Conservation (phyloP, 2,329 filamentous ascomycete genomes). For the Aspergillus pseudoterreus region DNA sequence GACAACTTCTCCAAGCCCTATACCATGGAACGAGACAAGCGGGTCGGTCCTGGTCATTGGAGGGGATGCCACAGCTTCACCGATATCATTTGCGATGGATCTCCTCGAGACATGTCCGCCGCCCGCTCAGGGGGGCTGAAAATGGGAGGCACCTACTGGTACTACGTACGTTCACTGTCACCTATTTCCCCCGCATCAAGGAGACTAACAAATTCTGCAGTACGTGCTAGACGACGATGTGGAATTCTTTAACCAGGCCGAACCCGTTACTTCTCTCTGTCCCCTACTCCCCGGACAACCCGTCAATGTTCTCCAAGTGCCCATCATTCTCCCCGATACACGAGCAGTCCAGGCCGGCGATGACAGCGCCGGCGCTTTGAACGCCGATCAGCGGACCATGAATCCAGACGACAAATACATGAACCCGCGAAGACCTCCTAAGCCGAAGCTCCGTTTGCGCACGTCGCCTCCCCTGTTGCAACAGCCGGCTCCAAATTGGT, state of each 20-base stretch:
- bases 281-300: constrained; percentile 83
- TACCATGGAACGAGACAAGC: constrained; percentile 73
- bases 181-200: constrained; percentile 11
- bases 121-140: constrained; percentile 75
- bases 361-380: constrained; percentile 60
- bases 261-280: constrained; percentile 73
- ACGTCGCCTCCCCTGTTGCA: constrained; percentile 40
- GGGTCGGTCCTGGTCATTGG: constrained; percentile 74
- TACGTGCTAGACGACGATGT: constrained; percentile 77
- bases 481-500: constrained; percentile 19
- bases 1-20: constrained; percentile 84
- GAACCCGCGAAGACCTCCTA: constrained; percentile 60
- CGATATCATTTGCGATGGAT: constrained; percentile 78
- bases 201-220: constrained; percentile 43
- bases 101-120: constrained; percentile 47
- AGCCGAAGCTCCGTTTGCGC: constrained; percentile 45
- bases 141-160: constrained; percentile 94
- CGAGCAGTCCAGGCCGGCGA: constrained; percentile 55
- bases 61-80: constrained; percentile 82
- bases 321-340: constrained; percentile 57
- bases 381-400: constrained; percentile 66
- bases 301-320: constrained; percentile 80
- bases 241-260: constrained; percentile 69
- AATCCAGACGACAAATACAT: constrained; percentile 73
- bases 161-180: constrained; percentile 67